Conservation (phyloP, 768 basidiomycete genomes). For the Boletus tomentosulus region DNA sequence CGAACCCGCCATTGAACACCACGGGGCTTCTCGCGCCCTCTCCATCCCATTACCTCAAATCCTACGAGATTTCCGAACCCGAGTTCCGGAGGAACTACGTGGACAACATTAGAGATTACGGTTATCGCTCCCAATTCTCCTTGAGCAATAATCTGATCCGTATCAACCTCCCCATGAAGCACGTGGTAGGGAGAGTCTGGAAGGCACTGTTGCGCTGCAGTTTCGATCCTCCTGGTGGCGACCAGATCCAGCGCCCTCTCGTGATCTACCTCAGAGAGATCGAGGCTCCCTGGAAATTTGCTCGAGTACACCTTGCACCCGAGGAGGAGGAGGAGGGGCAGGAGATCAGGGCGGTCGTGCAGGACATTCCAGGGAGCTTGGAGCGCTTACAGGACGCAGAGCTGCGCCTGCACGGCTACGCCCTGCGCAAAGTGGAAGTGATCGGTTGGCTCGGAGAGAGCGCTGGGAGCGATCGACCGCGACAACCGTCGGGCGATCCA, state of each 20-base stretch:
- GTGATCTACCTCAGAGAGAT: constrained; percentile 21
- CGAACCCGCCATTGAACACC: not conserved
- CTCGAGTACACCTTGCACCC: constrained; percentile 11
- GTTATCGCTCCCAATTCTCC: constrained; percentile 15
- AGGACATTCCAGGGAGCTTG: constrained; percentile 16
- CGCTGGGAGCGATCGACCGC: not conserved
- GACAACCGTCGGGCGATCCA: constrained; percentile 1
- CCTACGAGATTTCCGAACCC: constrained; percentile 19
- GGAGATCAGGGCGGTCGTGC: not conserved
- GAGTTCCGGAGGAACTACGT: constrained; percentile 19
- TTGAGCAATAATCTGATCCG: constrained; percentile 18
- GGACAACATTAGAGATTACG: constrained; percentile 8
- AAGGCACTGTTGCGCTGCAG: constrained; percentile 25
- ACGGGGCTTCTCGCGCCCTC: constrained; percentile 25
- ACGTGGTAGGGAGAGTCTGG: constrained; percentile 9
- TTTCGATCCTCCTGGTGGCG: constrained; percentile 10
- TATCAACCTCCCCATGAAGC: constrained; percentile 21
- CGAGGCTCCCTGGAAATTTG: constrained; percentile 6
- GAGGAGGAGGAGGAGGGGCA: not conserved
- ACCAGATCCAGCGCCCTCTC: constrained; percentile 16
- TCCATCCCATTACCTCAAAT: constrained; percentile 18
- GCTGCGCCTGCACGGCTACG: constrained; percentile 6
- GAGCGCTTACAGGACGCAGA: constrained; percentile 16
- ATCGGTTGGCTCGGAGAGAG: constrained; percentile 1
- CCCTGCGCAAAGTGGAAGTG: constrained; percentile 11